Percentiles rank a stretch among this genome's conserved stretches.
Evolutionary conservation across 371 early-diverging fungal genomes (phyloP).

Genomic region (Fennellomyces sp.): DNA sequence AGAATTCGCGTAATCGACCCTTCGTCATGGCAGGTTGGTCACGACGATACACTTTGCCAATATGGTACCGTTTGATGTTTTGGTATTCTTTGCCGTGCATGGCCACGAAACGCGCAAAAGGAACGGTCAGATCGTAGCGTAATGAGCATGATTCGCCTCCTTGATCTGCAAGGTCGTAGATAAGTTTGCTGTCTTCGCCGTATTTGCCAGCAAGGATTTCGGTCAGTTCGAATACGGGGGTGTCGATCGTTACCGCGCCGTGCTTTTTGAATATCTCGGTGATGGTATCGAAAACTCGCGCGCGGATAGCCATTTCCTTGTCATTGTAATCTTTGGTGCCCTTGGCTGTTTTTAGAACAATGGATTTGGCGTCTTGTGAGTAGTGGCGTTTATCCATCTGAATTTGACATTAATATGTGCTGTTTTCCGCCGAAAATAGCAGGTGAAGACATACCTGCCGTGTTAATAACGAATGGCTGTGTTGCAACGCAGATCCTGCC

Average conservation of each 20-base stretch:
- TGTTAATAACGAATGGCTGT: background rate
- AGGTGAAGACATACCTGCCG: background rate
- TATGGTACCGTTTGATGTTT: conserved; percentile 97
- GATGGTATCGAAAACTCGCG: conserved; percentile 89
- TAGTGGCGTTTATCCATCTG: background rate
- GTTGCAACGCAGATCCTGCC: background rate
- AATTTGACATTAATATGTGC: background rate
- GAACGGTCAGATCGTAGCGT: conserved; percentile 99
- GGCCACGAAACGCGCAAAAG: conserved; percentile 98
- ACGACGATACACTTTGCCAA: conserved; percentile 99
- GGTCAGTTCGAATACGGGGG: conserved; percentile 99
- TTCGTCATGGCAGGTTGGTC: conserved; percentile 99
- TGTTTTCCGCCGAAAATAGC: no score
- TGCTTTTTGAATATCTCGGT: conserved; percentile 91
- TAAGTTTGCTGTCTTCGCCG: conserved; percentile 99
- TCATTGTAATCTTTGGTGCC: conserved; percentile 97
- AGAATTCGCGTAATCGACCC: conserved; percentile 99
- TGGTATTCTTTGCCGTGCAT: conserved; percentile 84
- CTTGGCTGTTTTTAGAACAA: conserved; percentile 1
- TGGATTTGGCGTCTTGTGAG: background rate
- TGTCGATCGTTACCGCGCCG: conserved; percentile 98
- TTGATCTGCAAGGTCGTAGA: conserved; percentile 98
- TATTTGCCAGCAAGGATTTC: conserved; percentile 99
- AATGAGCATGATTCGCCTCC: conserved; percentile 98
- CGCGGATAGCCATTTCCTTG: conserved; percentile 94